Evolutionary conservation across 805 yeast genomes (phyloP).

Genomic region (Candida krabiensis): DNA sequence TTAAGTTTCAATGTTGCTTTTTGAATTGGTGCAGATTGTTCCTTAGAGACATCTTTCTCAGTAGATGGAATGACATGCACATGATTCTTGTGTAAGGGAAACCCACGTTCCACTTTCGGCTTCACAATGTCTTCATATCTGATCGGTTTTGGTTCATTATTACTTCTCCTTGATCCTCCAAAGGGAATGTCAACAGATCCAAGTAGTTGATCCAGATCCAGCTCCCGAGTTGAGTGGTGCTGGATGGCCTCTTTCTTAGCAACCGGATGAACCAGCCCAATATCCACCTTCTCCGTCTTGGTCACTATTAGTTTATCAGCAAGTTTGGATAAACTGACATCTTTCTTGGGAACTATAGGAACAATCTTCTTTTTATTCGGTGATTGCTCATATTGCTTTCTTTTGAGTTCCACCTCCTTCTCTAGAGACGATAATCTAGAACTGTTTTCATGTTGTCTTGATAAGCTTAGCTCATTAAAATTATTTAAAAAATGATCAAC

Average conservation of each 20-base stretch:
- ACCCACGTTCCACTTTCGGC: slow-evolving; percentile 2
- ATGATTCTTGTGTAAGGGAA: not conserved
- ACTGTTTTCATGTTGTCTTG: slow-evolving; percentile 21
- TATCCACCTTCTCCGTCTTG: slow-evolving; percentile 4
- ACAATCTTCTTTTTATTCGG: slow-evolving; percentile 26
- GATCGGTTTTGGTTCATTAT: slow-evolving; percentile 24
- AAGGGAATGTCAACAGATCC: slow-evolving; percentile 5
- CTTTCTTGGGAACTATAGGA: slow-evolving; percentile 31
- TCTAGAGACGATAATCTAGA: slow-evolving; percentile 17
- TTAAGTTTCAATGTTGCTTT: not conserved
- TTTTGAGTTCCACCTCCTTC: slow-evolving; percentile 20
- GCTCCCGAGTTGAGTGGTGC: not conserved
- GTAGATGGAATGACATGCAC: not conserved
- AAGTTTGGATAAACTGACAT: slow-evolving; percentile 8
- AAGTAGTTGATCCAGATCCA: not conserved
- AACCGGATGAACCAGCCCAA: slow-evolving; percentile 14
- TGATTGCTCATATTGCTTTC: slow-evolving; percentile 20
- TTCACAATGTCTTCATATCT: slow-evolving; percentile 23
- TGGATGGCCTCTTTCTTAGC: slow-evolving; percentile 14
- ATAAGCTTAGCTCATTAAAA: slow-evolving; percentile 19
- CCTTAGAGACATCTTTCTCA: not conserved
- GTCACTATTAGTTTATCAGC: not conserved
- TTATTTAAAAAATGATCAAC: slow-evolving; percentile 25
- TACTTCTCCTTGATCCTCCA: slow-evolving; percentile 1
- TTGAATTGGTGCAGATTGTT: not conserved